Conservation (phyloP, 2,329 filamentous ascomycete genomes). For the Penicillium sclerotiorum region DNA sequence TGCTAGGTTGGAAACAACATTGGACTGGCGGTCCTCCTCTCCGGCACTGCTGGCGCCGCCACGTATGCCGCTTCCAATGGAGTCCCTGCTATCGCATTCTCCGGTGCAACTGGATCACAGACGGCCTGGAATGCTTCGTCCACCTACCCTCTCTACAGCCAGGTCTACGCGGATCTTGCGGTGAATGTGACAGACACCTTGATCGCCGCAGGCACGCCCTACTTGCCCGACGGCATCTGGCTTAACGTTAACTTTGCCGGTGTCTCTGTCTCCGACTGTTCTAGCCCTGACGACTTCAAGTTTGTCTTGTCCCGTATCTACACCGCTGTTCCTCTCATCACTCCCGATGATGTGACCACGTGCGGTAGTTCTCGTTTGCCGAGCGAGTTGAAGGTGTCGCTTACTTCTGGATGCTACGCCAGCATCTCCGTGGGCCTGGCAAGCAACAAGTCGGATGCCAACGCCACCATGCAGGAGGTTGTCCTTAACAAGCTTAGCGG, state of each 20-base stretch:
- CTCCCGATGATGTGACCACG: slow-evolving; percentile 55
- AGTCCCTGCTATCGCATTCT: slow-evolving; percentile 71
- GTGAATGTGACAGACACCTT: slow-evolving; percentile 60
- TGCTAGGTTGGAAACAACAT: slow-evolving; percentile 54
- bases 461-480: slow-evolving; percentile 53
- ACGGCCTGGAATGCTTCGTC: slow-evolving; percentile 56
- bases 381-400: slow-evolving; percentile 58
- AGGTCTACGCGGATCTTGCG: slow-evolving; percentile 66
- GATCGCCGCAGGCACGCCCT: slow-evolving; percentile 61
- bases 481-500: slow-evolving; percentile 56
- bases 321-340: slow-evolving; percentile 42
- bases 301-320: slow-evolving; percentile 67
- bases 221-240: slow-evolving; percentile 62
- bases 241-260: slow-evolving; percentile 71
- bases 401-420: slow-evolving; percentile 59
- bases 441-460: slow-evolving; percentile 61
- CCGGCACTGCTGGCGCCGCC: slow-evolving; percentile 69
- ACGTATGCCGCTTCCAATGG: slow-evolving; percentile 58
- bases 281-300: slow-evolving; percentile 57
- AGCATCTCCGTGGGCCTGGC: slow-evolving; percentile 66
- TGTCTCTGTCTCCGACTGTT: slow-evolving; percentile 54
- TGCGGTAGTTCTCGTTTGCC: slow-evolving; percentile 62
- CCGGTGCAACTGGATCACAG: slow-evolving; percentile 54
- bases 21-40: slow-evolving; percentile 59
- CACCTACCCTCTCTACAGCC: slow-evolving; percentile 51